phyloP scores from a whole-genome alignment of 2,329 filamentous ascomycete genomes.

The Aulographum hederae region DNA sequence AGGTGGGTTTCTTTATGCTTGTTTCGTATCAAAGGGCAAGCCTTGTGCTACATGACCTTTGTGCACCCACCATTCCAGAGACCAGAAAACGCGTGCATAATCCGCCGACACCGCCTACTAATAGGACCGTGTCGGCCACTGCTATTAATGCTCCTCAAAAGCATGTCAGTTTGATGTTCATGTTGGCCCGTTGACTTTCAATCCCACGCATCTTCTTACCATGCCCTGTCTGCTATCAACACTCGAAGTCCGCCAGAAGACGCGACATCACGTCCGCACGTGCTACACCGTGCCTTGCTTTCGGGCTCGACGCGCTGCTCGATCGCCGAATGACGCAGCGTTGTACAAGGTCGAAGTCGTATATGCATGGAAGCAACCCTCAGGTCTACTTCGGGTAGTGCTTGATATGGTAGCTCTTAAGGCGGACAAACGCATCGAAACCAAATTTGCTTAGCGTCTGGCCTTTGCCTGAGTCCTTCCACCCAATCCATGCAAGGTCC shows the following conservation, averaged over 20 bases:
- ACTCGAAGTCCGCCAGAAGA: background rate
- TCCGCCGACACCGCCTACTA: no score
- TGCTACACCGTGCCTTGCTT: background rate
- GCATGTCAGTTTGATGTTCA: no score
- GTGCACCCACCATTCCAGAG: no score
- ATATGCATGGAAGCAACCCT: background rate
- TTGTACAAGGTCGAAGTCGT: background rate
- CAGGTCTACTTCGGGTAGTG: conserved; percentile 39
- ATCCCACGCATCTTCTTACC: background rate
- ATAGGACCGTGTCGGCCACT: no score
- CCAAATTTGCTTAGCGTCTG: conserved; percentile 78
- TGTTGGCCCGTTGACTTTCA: no score
- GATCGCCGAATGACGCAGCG: background rate
- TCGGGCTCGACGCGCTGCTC: background rate
- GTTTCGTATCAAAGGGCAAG: no score
- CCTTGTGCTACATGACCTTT: no score
- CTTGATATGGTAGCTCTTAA: conserved; percentile 93
- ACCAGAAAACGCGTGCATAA: no score
- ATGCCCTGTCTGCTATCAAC: no score
- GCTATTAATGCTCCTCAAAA: no score
- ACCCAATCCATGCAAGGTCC: conserved; percentile 93
- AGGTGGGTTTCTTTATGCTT: no score
- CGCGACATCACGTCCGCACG: background rate
- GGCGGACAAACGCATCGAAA: conserved; percentile 88
- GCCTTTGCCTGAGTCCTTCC: conserved; percentile 92